Conservation (phyloP, 2,329 filamentous ascomycete species). For the Paraphaeosphaeria sporulosa region DNA sequence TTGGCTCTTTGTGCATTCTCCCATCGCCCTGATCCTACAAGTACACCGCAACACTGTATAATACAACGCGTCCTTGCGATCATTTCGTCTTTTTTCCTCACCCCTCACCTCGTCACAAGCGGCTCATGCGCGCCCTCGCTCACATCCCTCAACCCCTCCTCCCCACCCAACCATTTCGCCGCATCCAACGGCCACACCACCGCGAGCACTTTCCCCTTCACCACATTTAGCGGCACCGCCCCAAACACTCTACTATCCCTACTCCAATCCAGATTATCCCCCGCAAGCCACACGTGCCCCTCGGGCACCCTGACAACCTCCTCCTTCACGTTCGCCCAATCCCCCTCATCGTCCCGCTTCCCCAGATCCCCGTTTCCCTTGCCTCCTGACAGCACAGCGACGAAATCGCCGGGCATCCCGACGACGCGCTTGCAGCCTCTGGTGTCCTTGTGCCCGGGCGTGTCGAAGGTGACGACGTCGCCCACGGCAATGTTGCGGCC, state of each 20-base stretch:
- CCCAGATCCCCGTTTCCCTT: slow-evolving; percentile 34
- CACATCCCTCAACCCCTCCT: slow-evolving; percentile 11
- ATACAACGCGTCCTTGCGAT: neutral
- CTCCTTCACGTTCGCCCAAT: slow-evolving; percentile 39
- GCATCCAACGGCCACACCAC: slow-evolving; percentile 33
- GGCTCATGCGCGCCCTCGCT: neutral
- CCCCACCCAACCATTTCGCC: slow-evolving; percentile 35
- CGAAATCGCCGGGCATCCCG: slow-evolving; percentile 70
- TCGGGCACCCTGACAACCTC: slow-evolving; percentile 79
- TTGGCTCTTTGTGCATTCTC: neutral
- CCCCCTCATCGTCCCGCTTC: slow-evolving; percentile 30
- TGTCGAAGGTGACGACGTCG: slow-evolving; percentile 80
- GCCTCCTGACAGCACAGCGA: slow-evolving; percentile 69
- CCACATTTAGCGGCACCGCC: slow-evolving; percentile 82
- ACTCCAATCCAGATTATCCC: slow-evolving; percentile 86
- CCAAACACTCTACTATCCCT: slow-evolving; percentile 88
- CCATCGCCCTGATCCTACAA: neutral
- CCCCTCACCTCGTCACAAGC: slow-evolving; percentile 3
- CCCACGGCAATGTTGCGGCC: slow-evolving; percentile 77
- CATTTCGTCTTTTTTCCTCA: neutral
- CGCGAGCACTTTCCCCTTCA: slow-evolving; percentile 80
- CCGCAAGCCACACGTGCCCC: slow-evolving; percentile 90
- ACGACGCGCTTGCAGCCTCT: slow-evolving; percentile 78
- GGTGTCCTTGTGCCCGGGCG: slow-evolving; percentile 68
- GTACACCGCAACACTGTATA: neutral